phyloP scores from a whole-genome alignment of 352 stramenopile species.

The Globisporangium polare region DNA sequence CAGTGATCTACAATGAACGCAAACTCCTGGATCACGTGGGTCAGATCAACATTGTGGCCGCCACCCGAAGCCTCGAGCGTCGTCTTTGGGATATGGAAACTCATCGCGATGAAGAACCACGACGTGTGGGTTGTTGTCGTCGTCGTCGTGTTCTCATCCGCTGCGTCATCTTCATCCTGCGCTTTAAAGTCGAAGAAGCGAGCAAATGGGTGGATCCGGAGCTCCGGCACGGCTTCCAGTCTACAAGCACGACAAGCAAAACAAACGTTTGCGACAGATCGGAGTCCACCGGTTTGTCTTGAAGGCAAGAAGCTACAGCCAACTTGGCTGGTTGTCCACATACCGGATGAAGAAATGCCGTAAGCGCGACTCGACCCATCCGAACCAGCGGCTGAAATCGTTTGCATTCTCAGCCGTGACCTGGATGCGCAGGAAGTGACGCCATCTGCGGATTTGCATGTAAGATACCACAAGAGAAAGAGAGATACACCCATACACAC shows the following conservation, averaged over 20 bases:
- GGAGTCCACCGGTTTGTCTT: too few relatives aligned
- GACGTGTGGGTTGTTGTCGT: slow-evolving; percentile 34
- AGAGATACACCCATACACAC: not conserved
- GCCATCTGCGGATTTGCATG: slow-evolving; percentile 33
- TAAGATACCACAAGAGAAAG: not conserved
- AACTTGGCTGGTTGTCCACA: slow-evolving; percentile 5
- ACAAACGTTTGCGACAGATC: not conserved
- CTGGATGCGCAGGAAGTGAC: slow-evolving; percentile 80
- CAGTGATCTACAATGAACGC: slow-evolving; percentile 73
- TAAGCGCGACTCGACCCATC: slow-evolving; percentile 85
- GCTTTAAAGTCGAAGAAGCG: slow-evolving; percentile 76
- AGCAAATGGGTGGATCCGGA: slow-evolving; percentile 72
- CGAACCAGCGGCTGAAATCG: slow-evolving; percentile 75
- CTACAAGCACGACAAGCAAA: slow-evolving; percentile 19
- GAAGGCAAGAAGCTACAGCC: too few relatives aligned
- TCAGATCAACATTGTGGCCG: slow-evolving; percentile 60
- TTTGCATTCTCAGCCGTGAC: slow-evolving; percentile 49
- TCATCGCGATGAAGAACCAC: slow-evolving; percentile 77
- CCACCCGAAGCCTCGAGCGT: not conserved
- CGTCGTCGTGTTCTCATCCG: not conserved
- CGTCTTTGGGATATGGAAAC: slow-evolving; percentile 45
- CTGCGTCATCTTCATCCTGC: slow-evolving; percentile 2
- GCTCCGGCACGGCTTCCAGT: slow-evolving; percentile 51
- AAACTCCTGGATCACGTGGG: slow-evolving; percentile 70
- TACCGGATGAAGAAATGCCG: slow-evolving; percentile 78